Percentiles rank a stretch among this genome's conserved stretches.
Evolutionary conservation across 2,329 filamentous ascomycete species (phyloP).

Genomic region (Aspergillus uvarum): DNA sequence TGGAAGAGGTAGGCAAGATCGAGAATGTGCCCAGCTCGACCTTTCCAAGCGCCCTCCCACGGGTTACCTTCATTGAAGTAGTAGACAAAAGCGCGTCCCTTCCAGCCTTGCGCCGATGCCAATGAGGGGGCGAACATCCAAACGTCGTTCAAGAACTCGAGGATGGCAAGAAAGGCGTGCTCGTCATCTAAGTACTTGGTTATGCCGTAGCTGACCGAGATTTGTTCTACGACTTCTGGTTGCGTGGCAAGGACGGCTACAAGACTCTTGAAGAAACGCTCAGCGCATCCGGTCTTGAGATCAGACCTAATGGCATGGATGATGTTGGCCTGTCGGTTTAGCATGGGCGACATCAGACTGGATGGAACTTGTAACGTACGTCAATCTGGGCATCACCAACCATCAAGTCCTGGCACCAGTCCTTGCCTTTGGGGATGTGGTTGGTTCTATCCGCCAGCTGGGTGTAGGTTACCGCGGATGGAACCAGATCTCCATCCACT

Average conservation of each 20-base stretch:
- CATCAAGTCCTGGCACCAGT: conserved; percentile 50
- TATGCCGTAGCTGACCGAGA: conserved; percentile 45
- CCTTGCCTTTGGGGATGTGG: conserved; percentile 40
- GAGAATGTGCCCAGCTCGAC: conserved; percentile 45
- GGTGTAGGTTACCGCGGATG: conserved; percentile 24
- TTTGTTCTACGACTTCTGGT: conserved; percentile 24
- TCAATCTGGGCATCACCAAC: conserved; percentile 52
- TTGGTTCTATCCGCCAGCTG: conserved; percentile 24
- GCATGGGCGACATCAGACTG: not conserved
- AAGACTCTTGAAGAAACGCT: conserved; percentile 23
- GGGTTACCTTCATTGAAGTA: conserved; percentile 52
- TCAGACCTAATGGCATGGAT: conserved; percentile 30
- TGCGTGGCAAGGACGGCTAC: conserved; percentile 23
- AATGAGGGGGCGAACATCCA: conserved; percentile 47
- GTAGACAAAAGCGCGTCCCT: conserved; percentile 39
- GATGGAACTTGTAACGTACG: conserved; percentile 29
- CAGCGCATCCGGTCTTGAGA: conserved; percentile 23
- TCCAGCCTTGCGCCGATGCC: conserved; percentile 42
- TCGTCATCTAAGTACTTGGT: conserved; percentile 37
- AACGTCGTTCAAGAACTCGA: conserved; percentile 49
- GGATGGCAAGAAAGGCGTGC: conserved; percentile 43
- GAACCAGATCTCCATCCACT: conserved; percentile 47
- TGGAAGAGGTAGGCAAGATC: conserved; percentile 49
- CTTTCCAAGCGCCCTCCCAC: conserved; percentile 46
- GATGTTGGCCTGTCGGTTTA: conserved; percentile 26